phyloP scores from a whole-genome alignment of 2,329 filamentous ascomycete genomes.

The Fusarium annulatum region DNA sequence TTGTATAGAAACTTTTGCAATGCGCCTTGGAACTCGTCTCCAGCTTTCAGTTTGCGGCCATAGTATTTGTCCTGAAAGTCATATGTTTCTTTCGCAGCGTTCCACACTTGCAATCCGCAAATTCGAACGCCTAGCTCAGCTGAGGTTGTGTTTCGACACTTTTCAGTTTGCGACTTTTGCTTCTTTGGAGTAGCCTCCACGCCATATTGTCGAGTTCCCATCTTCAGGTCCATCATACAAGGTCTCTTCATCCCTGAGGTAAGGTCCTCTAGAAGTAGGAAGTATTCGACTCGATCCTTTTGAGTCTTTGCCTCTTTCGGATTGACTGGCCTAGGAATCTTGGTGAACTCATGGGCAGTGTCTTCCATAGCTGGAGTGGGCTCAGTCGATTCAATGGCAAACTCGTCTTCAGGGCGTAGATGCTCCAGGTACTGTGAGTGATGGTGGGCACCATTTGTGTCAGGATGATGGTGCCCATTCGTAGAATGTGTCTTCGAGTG shows the following conservation, averaged over 20 bases:
- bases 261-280: slow-evolving; percentile 91
- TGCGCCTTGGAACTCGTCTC: slow-evolving; percentile 87
- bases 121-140: slow-evolving; percentile 90
- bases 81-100: slow-evolving; percentile 83
- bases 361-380: slow-evolving; percentile 51
- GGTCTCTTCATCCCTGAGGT: slow-evolving; percentile 96
- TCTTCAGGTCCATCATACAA: slow-evolving; percentile 97
- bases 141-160: slow-evolving; percentile 93
- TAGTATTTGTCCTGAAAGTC: slow-evolving; percentile 99
- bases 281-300: slow-evolving; percentile 83
- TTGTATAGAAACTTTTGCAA: slow-evolving; percentile 92
- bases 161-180: slow-evolving; percentile 89
- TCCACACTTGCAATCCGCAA: slow-evolving; percentile 97
- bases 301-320: slow-evolving; percentile 80
- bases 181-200: slow-evolving; percentile 93
- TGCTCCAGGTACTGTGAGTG: slow-evolving; percentile 17
- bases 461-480: slow-evolving; percentile 9
- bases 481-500: slow-evolving; percentile 5
- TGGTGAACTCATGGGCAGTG: slow-evolving; percentile 41
- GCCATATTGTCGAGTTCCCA: slow-evolving; percentile 97
- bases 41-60: slow-evolving; percentile 87
- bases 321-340: slow-evolving; percentile 72
- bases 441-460: slow-evolving; percentile 26
- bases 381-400: slow-evolving; percentile 49
- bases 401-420: slow-evolving; percentile 52